Percentiles rank a stretch among this genome's conserved stretches.
phyloP scores from a whole-genome alignment of 179 eudicot genomes.

The Camellia oleifera region DNA sequence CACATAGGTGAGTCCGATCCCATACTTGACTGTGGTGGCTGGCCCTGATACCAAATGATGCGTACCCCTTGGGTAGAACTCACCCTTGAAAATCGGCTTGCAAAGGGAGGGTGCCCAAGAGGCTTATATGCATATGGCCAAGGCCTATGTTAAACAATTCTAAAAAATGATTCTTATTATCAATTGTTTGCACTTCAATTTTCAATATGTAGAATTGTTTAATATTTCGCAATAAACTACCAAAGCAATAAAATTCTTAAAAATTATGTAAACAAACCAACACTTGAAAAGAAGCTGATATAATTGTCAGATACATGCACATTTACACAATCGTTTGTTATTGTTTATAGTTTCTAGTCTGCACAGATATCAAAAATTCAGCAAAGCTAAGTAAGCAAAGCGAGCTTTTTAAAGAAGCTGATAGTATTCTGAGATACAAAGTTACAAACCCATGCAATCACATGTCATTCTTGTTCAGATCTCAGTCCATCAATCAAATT shows the following conservation, averaged over 20 bases:
- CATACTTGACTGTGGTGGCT: no score
- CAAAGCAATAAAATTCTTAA: not conserved
- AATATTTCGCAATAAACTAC: not conserved
- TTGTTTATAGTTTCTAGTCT: not conserved
- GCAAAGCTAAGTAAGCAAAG: not conserved
- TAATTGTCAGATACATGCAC: not conserved
- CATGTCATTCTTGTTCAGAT: not conserved
- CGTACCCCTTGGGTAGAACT: no score
- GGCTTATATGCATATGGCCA: no score
- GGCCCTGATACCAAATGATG: no score
- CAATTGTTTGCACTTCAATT: not conserved
- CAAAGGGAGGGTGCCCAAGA: no score
- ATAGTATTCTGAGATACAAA: not conserved
- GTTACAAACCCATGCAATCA: constrained; percentile 1
- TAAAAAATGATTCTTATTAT: not conserved
- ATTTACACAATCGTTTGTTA: not conserved
- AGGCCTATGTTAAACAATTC: no score
- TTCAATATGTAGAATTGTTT: not conserved
- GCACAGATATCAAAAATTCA: not conserved
- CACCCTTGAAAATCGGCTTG: no score
- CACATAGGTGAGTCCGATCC: no score
- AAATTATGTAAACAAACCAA: not conserved
- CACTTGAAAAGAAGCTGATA: not conserved
- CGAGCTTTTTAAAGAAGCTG: not conserved
- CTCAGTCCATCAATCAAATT: not conserved